Conservation (phyloP, 306 rosid genomes). For the Vigna mungo region DNA sequence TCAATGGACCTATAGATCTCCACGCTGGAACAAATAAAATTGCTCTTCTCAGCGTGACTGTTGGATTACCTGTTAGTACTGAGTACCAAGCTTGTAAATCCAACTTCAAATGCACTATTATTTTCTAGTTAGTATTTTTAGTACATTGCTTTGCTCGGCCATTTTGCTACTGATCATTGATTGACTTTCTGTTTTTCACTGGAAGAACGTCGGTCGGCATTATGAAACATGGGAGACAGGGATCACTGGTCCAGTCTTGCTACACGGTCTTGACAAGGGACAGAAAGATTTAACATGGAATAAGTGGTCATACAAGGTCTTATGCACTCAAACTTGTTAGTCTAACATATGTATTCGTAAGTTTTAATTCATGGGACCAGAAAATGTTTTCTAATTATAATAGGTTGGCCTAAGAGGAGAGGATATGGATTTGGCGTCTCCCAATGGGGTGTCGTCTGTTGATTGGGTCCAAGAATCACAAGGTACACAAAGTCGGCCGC, state of each 20-base stretch:
- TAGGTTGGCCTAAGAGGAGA: conserved; percentile 96
- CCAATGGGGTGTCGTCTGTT: conserved; percentile 58
- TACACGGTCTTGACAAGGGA: conserved; percentile 78
- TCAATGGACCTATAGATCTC: conserved; percentile 67
- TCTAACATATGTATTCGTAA: neutral
- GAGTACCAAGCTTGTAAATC: conserved; percentile 41
- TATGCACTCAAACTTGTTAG: neutral
- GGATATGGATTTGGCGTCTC: conserved; percentile 67
- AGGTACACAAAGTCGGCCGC: conserved; percentile 53
- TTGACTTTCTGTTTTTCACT: neutral
- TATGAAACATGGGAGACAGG: conserved; percentile 88
- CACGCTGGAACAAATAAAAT: conserved; percentile 79
- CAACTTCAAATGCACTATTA: neutral
- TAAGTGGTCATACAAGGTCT: conserved; percentile 91
- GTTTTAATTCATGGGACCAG: neutral
- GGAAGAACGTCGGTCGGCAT: conserved; percentile 77
- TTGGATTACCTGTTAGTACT: conserved; percentile 85
- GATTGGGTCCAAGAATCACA: conserved; percentile 74
- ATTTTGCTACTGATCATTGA: conserved; percentile 19
- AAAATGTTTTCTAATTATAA: conserved; percentile 2
- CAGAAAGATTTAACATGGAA: conserved; percentile 70
- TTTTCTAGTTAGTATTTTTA: conserved; percentile 29
- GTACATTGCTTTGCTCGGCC: conserved; percentile 2
- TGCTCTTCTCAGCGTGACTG: conserved; percentile 87
- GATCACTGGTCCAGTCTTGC: conserved; percentile 77